Evolutionary conservation across 1,139 yeast genomes (phyloP), one percentile per base, ranked within the genome.

Genomic region (Yamadazyma oceani): DNA sequence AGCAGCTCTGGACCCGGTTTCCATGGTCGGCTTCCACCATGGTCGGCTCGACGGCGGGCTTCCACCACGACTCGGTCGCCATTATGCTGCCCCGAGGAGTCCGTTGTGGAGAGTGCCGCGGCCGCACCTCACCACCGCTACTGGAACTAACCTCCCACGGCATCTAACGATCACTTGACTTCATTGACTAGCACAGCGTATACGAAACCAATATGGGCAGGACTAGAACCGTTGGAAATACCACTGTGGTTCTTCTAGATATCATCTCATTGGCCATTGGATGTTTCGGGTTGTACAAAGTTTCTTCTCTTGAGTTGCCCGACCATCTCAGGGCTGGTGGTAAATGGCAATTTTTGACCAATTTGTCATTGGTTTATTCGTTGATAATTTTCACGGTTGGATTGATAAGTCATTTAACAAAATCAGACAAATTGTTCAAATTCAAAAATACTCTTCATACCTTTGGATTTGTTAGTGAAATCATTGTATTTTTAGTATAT

Each of bases 271-370:
- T 67, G 4, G 46, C 46, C 2, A 49, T 66, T 28, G 73, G 74
- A 1, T 26, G 37, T 2, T 63, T 55, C 40, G 75, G 74, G 0
- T 41, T 60, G 5, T 39, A 53, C 38, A 34, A 40, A 17, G 31
- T 55, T 9, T 31, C 32, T 2, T n/a, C 38, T 6, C 5, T 37
- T 1, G 46, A 47, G 24, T 43, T 60, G 19, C 87, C 89, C 0
- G 63, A 58, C 1, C 65, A 62, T 33, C 57, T 82, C 26, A 62
- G 51, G 4, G 57, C 58, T 10, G 89, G 80, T 0, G 90, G 90
- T 1, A 82, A 73, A 41, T 74, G 74, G 63, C 89, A 83, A 54
- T 83, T 83, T 54, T 63, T 83, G 35, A 83, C 92, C 11, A 82
- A 81, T 53, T 54, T 82, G 10, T 75, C 85, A 32, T 60, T 82